Base-by-base conservation (phyloP, 257 asterid species). In the Handroanthus guayacan region DNA sequence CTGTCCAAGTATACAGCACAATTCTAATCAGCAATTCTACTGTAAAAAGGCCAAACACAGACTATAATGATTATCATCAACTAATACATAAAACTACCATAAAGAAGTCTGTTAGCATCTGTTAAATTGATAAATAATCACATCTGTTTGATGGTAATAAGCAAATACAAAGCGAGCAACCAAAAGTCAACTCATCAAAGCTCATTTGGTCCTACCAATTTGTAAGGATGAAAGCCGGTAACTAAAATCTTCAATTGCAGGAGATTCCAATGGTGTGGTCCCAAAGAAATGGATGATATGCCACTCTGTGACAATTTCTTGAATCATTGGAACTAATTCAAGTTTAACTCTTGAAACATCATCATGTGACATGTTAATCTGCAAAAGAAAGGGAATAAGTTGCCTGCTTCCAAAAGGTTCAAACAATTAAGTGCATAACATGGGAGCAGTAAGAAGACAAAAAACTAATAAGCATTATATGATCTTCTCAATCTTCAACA, bases 271-370 rank as follows among this genome's bases (percentile, higher is more conserved):
- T 70, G 99, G 92, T 31, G 96, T 87, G 71, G 91, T 88, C 65
- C 91, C 97, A 72, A 95, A 78, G 87, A 84, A 95, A 78, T 84
- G 84, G 80, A 95, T 82, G 74, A 95, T 89, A 84, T 92, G 98
- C 99, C 99, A 95, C 82, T 95, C 96, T 6, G 91, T 84, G 64
- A 88, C 69, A 78, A 82, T 84, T 84, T 95, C 99, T 88, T 91
- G 94, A 81, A 92, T 84, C 97, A 89, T 83, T 41, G 99, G 99
- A 67, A 92, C 74, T 51, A 95, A 85, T 76, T 92, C 98, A 76
- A 84, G 83, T 82, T 88, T 91, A 70, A 95, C 76, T 82, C 89
- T 87, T 17, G 92, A 92, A 78, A 92, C 92, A 69, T 92, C 97
- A 72, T 66, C 86, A 71, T 82, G 85, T 67, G 97, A 84, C 97